Evolutionary conservation across 208 protist genomes (phyloP), one percentile per base, ranked within the genome.

Genomic region (Vickermania ingenoplastis): DNA sequence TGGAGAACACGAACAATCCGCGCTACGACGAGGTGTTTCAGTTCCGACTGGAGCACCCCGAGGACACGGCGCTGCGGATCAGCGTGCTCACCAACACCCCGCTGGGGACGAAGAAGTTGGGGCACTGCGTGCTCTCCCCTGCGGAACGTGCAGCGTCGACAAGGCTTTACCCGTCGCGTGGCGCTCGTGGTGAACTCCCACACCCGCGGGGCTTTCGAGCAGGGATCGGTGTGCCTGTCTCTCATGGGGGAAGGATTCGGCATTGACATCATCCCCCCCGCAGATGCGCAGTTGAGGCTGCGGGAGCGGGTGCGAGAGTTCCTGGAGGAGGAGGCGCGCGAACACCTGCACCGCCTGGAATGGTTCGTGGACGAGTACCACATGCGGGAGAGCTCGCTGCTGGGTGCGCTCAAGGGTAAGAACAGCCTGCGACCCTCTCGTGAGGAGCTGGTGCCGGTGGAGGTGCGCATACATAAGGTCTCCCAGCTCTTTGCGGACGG

Each of bases 1-100:
- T 72, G 24, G 83, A 89, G 58, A 57, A 64, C 50, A 89, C 86
- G 1, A 59, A 57, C 26, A 67, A 81, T 49, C 86, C 86, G 17
- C 57, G 51, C 54, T 94, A 80, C 61, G 75, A 89, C 55, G 79
- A 90, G 61, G 71, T 69, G 36, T 91, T 89, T 57, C 24, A 51
- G 25, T 89, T 94, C 67, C 53, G 28, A 25, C 53, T 93, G 2
- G 69, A 69, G 36, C 67, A 89, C 59, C 79, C 83, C 1, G 51
- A 53, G 26, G 61, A 69, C 24, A 83, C 89, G 54, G 75, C 66
- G 50, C 69, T 94, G 17, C 70, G 59, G 41, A 75, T 91, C 54
- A 88, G 69, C 4, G 81, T 91, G 27, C 73, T 89, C 27, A 89
- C 86, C 3, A 83, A 94, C 59, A 94, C 86, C 2, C 70, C 76